Base-by-base conservation (phyloP, 495 filamentous ascomycete genomes). In the Clavariopsis aquatica region DNA sequence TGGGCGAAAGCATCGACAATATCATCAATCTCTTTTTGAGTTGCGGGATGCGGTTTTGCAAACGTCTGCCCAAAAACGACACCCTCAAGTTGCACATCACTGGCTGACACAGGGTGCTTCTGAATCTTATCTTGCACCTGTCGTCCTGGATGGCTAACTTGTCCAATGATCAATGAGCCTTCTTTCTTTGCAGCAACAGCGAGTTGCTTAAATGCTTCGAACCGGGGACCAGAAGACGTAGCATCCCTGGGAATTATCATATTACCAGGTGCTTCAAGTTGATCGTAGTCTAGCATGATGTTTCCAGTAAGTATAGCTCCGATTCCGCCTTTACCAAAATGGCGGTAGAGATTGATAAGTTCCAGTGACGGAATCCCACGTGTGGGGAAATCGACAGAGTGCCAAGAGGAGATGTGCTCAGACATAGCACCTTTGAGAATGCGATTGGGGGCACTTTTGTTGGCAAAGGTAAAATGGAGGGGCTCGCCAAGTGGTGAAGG, bases 351-450 rank as follows among this genome's bases (percentile, higher is more conserved):
- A 49, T 84, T 81, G 71, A 85, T 80, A 38, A 86, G 69, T 26
- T 83, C 76, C 15, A 80, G 73, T 19, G 80, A 79, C 5, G 86
- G 86, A 52, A 88, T 82, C 17, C 86, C 86, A 43, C 84, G 79
- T 0, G 70, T 73, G 22, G 73, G 60, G 29, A 80, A 62, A 61
- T 85, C 74, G 1, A 76, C 76, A 0, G 79, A 71, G 58, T 81
- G 74, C 81, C 83, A 89, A 8, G 83, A 83, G 0, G 85, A 79
- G 26, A 85, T 69, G 5, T 77, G 75, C 65, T 89, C 86, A 4
- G 84, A 83, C 82, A 86, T 87, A 34, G 86, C 83, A 27, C 78
- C 82, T 73, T 89, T 89, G 66, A 89, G 70, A 66, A 86, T 82
- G 31, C 85, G 78, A 72, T 88, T 90, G 27, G 75, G 72, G 1